Base-by-base conservation (phyloP, 1,284 basidiomycete genomes). In the Marasmius tenuissimus region DNA sequence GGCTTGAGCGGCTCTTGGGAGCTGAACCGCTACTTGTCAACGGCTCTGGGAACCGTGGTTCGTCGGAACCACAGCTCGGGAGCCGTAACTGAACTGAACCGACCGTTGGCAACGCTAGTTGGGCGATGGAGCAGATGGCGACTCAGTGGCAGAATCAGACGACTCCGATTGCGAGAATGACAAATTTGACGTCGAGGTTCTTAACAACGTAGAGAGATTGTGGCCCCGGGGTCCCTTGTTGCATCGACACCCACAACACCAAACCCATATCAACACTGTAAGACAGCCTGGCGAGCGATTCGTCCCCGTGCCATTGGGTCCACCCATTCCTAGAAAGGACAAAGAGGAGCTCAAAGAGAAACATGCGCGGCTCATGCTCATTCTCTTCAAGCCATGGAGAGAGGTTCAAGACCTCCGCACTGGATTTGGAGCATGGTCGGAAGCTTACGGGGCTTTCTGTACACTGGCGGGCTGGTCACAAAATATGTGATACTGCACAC, bases 271-370 rank as follows among this genome's bases (percentile, higher is more conserved):
- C 11, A 22, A 63, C 20, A n/a, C 51, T 2, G 20, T 69, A 0
- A 54, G 53, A 33, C 18, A 11, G 9, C n/a, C 11, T 6, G 22
- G 38, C 5, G 14, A 58, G 1, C 60, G 61, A 16, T 63, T 58
- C 52, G 61, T 74, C 8, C 69, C 71, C 22, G 69, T 71, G 1
- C 69, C 71, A 0, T 69, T 76, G 0, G 73, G 75, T 0, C 69
- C 72, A 6, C 18, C 58, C 0, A 49, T 77, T 10, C 75, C 74
- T 8, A 35, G 71, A 1, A 51, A 72, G 22, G 73, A 59, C 18
- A 33, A 34, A 12, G 18, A 34, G 1, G 27, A 50, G 3, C 2
- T 3, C 3, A 14, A 34, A 27, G 59, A 53, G 35, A 1, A 22
- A 14, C 47, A 60, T 42, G 22, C 20, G 34, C 35, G 38, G 4